Evolutionary conservation across 768 basidiomycete genomes (phyloP), one percentile per base, ranked within the genome.

Genomic region (Suillus weaverae): DNA sequence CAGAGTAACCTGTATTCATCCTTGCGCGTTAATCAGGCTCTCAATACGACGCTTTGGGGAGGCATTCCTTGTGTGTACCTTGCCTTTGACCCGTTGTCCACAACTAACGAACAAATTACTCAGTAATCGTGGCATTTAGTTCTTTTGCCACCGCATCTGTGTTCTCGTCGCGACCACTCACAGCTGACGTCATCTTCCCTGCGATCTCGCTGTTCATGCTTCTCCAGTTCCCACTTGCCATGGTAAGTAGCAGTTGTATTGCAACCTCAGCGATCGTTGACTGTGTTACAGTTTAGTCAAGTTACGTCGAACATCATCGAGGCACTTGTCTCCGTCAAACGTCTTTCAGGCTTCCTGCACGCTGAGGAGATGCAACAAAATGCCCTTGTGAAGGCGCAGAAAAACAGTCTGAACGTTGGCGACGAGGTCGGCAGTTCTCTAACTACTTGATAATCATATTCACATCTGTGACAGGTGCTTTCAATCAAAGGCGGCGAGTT

Each of bases 151-250:
- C 84, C 0, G 91, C 91, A 8, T 87, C 92, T 0, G 70, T 81
- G 20, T 83, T 84, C 2, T 87, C 88, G 5, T 75, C 83, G 1
- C 82, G 74, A 35, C 92, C 95, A 4, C 76, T 99, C 2, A 98
- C 97, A 0, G 86, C 91, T 0, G 95, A 97, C 67, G 80, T 94
- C 60, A 96, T 98, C 67, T 99, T 99, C 84, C 97, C 97, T n/a
- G 89, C 93, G 0, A 95, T 99, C 66, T 90, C 93, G 0, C 78
- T 96, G 36, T 96, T 95, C 79, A 89, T 92, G 86, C 81, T 97
- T 0, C 79, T 97, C 36, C 88, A 90, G 64, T 95, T 95, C 77
- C 94, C 94, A 1, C 80, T 96, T 30, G 90, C 86, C 3, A 91
- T 94, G 91, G 90, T 90, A 73, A 44, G 81, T 72, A 6, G 26